Evolutionary conservation across 768 basidiomycete genomes (phyloP).

Genomic region (Sarcomyxa edulis): DNA sequence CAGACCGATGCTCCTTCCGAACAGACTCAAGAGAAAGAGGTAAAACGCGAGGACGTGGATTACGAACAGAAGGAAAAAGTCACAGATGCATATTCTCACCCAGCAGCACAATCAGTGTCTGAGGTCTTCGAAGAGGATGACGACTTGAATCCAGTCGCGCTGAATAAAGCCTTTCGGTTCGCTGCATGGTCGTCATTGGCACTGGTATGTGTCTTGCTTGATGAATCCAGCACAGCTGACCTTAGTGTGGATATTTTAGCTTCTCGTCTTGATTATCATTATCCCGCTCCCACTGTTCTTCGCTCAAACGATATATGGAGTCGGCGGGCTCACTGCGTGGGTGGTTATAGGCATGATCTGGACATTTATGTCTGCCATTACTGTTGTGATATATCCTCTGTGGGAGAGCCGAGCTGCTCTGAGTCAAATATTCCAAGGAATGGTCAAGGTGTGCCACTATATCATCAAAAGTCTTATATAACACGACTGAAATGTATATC

Average conservation of each 20-base stretch:
- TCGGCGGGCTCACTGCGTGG: conserved; percentile 70
- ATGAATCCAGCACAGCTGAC: conserved; percentile 2
- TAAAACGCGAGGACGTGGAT: conserved; percentile 19
- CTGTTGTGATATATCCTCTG: conserved; percentile 81
- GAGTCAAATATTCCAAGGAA: conserved; percentile 47
- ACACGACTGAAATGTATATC: background rate
- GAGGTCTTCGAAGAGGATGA: conserved; percentile 34
- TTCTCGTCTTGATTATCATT: conserved; percentile 60
- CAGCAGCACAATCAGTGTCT: conserved; percentile 22
- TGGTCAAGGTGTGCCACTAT: conserved; percentile 49
- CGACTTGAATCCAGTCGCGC: conserved; percentile 58
- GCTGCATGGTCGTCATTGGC: conserved; percentile 69
- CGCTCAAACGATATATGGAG: conserved; percentile 64
- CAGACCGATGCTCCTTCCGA: conserved; percentile 11
- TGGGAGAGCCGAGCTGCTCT: conserved; percentile 78
- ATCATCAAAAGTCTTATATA: background rate
- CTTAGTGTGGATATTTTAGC: conserved; percentile 26
- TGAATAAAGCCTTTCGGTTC: conserved; percentile 75
- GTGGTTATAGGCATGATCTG: conserved; percentile 78
- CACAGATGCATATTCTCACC: conserved; percentile 13
- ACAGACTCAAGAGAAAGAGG: conserved; percentile 14
- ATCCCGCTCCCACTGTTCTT: conserved; percentile 88
- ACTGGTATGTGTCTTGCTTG: conserved; percentile 39
- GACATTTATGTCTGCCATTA: conserved; percentile 71
- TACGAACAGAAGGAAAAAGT: conserved; percentile 37